Base-by-base conservation (phyloP, 2,329 filamentous ascomycete genomes). In the Aspergillus sp. region DNA sequence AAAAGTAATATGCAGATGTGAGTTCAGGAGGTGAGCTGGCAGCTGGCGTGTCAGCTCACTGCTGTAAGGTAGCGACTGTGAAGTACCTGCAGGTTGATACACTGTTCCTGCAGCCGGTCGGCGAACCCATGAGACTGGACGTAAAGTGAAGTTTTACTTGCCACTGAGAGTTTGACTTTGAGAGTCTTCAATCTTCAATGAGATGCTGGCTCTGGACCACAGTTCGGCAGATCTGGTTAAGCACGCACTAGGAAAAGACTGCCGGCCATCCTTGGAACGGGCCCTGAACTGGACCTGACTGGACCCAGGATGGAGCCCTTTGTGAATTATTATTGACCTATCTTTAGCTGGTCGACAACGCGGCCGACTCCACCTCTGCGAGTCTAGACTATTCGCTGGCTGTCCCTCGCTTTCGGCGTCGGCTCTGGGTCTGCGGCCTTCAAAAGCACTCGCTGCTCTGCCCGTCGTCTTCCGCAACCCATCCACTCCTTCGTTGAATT, bases 401-500 rank as follows among this genome's bases (percentile, higher is more conserved):
- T 8, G n/a, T 21, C 27, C 15, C 45, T 37, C 35, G 35, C 35
- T 37, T n/a, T n/a, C 35, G 4, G 14, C 3, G 12, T 37, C 27
- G 27, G 27, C 6, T 37, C 14, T 15, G 35, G 4, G 35, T 37
- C 14, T 15, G 35, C 35, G 35, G 35, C 35, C 35, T 37, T 37
- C 35, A 37, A 37, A 37, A 31, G 24, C 15, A n/a, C 17, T 33
- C 27, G 27, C 14, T 27, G 11, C 19, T 45, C 44, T 48, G 14
- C 44, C 7, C 19, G 4, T 4, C 19, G 15, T 23, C 41, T 48
- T 57, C 56, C 52, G 47, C 48, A 52, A 23, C 40, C 54, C 37
- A 43, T 41, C 41, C 49, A 41, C 43, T 59, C 56, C 55, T 64
- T 60, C 53, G 59, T 15, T 40, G 47, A 48, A 55, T 46, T 15